phyloP scores from a whole-genome alignment of 164 flowering plant genomes.

The Nymphaea colorata region DNA sequence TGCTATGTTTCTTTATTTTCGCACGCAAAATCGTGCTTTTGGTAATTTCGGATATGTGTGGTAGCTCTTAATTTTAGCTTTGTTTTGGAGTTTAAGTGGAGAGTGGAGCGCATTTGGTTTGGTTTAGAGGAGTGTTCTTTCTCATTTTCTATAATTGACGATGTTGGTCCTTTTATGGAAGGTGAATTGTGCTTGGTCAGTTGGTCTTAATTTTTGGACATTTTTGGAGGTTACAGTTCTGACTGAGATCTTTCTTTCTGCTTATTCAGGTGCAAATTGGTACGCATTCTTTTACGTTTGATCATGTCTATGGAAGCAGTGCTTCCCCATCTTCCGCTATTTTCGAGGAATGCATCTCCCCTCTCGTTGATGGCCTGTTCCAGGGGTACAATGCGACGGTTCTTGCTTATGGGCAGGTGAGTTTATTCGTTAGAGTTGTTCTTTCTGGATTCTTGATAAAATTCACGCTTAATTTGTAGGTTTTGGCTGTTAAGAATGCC shows the following conservation, averaged over 20 bases:
- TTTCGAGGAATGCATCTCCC: conserved; percentile 85
- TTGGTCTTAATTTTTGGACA: not conserved
- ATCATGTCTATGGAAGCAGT: conserved; percentile 89
- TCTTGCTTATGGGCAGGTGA: conserved; percentile 98
- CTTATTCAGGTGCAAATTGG: conserved; percentile 77
- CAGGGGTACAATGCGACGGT: conserved; percentile 99
- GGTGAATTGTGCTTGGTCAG: not conserved
- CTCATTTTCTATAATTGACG: not conserved
- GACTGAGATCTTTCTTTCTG: not conserved
- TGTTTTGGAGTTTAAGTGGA: not conserved
- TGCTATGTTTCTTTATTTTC: not conserved
- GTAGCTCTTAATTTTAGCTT: not conserved
- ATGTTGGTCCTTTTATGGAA: not conserved
- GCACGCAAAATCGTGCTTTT: not conserved
- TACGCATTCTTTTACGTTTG: conserved; percentile 90
- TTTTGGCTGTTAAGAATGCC: conserved; percentile 4
- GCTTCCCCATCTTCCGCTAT: conserved; percentile 68
- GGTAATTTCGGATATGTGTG: not conserved
- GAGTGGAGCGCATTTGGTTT: not conserved
- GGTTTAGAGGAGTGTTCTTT: not conserved
- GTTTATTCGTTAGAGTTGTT: not conserved
- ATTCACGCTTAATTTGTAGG: not conserved
- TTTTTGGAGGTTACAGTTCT: too few relatives aligned
- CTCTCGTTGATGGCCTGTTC: conserved; percentile 91
- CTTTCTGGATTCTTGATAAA: not conserved